Evolutionary conservation across 345 rosid species (phyloP).

Genomic region (Arabidopsis suecica): DNA sequence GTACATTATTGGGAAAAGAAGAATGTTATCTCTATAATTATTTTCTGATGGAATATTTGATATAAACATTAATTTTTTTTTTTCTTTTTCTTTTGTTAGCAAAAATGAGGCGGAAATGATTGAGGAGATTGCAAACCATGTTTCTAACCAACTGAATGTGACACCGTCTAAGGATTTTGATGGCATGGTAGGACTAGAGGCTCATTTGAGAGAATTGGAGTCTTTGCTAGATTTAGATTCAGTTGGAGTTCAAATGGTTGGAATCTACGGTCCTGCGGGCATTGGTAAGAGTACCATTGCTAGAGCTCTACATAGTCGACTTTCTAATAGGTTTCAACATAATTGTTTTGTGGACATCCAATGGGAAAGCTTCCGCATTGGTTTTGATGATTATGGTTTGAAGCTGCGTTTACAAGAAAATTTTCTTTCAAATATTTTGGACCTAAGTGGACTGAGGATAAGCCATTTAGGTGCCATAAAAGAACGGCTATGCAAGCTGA

Average conservation of each 20-base stretch:
- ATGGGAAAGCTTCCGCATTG: neutral
- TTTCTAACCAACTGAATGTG: neutral
- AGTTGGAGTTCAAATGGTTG: slow-evolving; percentile 2
- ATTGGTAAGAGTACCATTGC: slow-evolving; percentile 32
- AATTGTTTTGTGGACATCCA: neutral
- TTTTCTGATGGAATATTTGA: neutral
- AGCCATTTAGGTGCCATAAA: neutral
- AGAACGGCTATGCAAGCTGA: neutral
- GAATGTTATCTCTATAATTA: too few species aligned
- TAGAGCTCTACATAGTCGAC: neutral
- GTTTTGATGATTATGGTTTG: neutral
- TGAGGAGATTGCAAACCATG: neutral
- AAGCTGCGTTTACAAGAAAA: slow-evolving; percentile 2
- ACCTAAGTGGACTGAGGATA: neutral
- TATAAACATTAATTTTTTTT: too few species aligned
- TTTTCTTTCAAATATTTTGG: neutral
- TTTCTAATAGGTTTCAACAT: neutral
- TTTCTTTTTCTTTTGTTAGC: neutral
- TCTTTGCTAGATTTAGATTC: neutral
- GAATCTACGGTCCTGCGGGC: slow-evolving; percentile 18
- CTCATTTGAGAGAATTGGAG: slow-evolving; percentile 2
- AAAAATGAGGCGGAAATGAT: neutral
- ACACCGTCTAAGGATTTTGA: neutral
- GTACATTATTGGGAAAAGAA: too few species aligned
- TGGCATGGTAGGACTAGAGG: slow-evolving; percentile 6